Percentiles rank a stretch among this genome's conserved stretches.
Conservation (phyloP, 306 rosid genomes). For the Citrullus amarus region DNA sequence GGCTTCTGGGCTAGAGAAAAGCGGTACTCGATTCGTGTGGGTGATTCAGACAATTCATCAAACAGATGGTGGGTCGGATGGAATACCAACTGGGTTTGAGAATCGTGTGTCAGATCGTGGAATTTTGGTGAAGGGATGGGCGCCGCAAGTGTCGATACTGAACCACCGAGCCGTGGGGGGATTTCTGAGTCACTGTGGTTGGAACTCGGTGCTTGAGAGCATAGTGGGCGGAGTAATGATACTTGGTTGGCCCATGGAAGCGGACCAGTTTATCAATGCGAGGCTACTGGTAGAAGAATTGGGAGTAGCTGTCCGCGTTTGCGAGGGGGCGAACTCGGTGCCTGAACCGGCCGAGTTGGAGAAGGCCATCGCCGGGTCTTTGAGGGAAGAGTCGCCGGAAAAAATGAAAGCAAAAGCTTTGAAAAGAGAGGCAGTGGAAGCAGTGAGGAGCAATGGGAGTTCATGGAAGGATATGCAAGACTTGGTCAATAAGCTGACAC, state of each 20-base stretch:
- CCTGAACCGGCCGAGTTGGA: slow-evolving; percentile 38
- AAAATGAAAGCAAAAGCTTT: slow-evolving; percentile 19
- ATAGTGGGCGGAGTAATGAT: slow-evolving; percentile 47
- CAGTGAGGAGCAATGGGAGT: slow-evolving; percentile 23
- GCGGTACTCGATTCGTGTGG: slow-evolving; percentile 40
- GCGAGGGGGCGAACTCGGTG: slow-evolving; percentile 31
- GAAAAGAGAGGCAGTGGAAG: slow-evolving; percentile 24
- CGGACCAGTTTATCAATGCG: slow-evolving; percentile 46
- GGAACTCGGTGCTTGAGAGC: slow-evolving; percentile 19
- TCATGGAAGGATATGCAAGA: slow-evolving; percentile 23
- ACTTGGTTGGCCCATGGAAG: slow-evolving; percentile 79
- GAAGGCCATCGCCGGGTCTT: slow-evolving; percentile 3
- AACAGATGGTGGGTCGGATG: slow-evolving; percentile 15
- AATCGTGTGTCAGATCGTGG: slow-evolving; percentile 38
- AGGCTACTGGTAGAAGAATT: slow-evolving; percentile 34
- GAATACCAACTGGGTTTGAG: slow-evolving; percentile 36
- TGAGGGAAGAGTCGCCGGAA: slow-evolving; percentile 12
- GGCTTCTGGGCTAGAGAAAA: slow-evolving; percentile 46
- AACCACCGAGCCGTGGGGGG: slow-evolving; percentile 36
- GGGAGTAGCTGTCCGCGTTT: slow-evolving; percentile 31
- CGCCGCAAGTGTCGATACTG: slow-evolving; percentile 33
- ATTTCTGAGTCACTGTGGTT: slow-evolving; percentile 53
- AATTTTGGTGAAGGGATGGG: slow-evolving; percentile 30
- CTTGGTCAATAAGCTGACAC: slow-evolving; percentile 14
- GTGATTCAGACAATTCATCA: slow-evolving; percentile 26